Evolutionary conservation across 306 rosid species (phyloP).

Genomic region (Abrus pulchellus): DNA sequence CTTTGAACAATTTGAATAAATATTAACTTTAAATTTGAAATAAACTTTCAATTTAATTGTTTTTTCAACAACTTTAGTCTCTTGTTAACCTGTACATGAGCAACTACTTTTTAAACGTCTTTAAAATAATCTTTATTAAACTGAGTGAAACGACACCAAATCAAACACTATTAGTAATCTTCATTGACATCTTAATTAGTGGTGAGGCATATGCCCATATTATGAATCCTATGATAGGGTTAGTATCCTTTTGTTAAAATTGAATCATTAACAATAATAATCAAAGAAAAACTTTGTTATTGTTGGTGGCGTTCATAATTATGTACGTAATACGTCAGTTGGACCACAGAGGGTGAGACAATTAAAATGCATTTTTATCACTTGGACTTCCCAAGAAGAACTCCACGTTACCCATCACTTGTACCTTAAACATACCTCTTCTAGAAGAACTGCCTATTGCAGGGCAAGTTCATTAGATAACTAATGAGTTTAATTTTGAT

Average conservation of each 20-base stretch:
- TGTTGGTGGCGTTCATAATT: slow-evolving; percentile 16
- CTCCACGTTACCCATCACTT: background rate
- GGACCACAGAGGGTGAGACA: slow-evolving; percentile 12
- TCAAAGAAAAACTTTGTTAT: background rate
- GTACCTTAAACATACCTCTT: background rate
- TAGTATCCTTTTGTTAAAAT: background rate
- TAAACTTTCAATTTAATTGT: no score
- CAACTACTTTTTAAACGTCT: no score
- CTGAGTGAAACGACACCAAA: no score
- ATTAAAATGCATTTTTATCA: slow-evolving; percentile 3
- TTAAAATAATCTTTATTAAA: no score
- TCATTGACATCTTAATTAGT: slow-evolving; percentile 12
- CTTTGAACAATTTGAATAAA: no score
- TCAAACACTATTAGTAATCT: background rate
- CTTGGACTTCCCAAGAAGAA: background rate
- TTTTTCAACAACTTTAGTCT: no score
- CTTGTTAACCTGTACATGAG: no score
- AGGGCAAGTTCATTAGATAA: background rate
- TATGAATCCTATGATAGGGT: slow-evolving; percentile 42
- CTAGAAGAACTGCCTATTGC: background rate
- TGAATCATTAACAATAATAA: slow-evolving; percentile 6
- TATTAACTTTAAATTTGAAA: no score
- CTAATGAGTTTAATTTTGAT: background rate
- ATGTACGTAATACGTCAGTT: slow-evolving; percentile 7
- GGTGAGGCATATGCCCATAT: slow-evolving; percentile 33